These are phyloP conservation scores for Citrullus colocynthis DNA, from an alignment of 306 rosid genomes.

Conservation along the genomic window DNA sequence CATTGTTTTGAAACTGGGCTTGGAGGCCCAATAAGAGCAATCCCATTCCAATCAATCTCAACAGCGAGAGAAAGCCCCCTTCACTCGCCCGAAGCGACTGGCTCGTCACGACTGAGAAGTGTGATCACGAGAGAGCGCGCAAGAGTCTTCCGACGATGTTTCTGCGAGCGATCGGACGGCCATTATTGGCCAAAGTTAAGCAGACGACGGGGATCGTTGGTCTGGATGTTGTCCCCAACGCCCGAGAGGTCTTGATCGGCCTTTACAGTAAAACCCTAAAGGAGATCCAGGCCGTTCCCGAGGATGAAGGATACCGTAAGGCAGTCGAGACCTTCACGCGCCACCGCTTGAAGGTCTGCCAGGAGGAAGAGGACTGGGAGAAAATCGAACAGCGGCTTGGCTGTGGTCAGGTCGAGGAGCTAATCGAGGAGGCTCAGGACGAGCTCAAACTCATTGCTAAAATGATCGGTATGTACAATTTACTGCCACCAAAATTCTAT, in stretches of 20 bases:
- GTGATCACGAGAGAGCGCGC: slow-evolving; percentile 4
- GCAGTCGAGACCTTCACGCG: slow-evolving; percentile 79
- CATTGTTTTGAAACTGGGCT: neutral
- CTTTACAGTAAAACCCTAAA: slow-evolving; percentile 64
- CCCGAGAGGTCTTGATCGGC: slow-evolving; percentile 56
- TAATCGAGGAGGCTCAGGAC: slow-evolving; percentile 85
- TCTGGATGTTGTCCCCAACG: slow-evolving; percentile 77
- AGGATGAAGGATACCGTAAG: slow-evolving; percentile 85
- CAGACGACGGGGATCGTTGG: slow-evolving; percentile 83
- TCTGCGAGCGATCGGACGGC: slow-evolving; percentile 67
- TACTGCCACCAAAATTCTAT: neutral
- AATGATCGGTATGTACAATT: slow-evolving; percentile 42
- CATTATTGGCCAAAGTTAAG: slow-evolving; percentile 77
- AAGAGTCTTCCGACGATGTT: slow-evolving; percentile 32
- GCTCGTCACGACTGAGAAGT: neutral
- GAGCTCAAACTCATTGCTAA: slow-evolving; percentile 64
- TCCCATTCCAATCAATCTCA: neutral
- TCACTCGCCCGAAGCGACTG: neutral
- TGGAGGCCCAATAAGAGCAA: neutral
- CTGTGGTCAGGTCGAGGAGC: slow-evolving; percentile 93
- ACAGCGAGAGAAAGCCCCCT: neutral
- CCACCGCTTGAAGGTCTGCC: slow-evolving; percentile 62
- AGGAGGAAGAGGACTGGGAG: slow-evolving; percentile 79
- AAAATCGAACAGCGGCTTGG: slow-evolving; percentile 55
- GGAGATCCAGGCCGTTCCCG: slow-evolving; percentile 80